These are phyloP conservation scores for Globisporangium solare DNA, from an alignment of 352 stramenopile species.

Conservation along the genomic window DNA sequence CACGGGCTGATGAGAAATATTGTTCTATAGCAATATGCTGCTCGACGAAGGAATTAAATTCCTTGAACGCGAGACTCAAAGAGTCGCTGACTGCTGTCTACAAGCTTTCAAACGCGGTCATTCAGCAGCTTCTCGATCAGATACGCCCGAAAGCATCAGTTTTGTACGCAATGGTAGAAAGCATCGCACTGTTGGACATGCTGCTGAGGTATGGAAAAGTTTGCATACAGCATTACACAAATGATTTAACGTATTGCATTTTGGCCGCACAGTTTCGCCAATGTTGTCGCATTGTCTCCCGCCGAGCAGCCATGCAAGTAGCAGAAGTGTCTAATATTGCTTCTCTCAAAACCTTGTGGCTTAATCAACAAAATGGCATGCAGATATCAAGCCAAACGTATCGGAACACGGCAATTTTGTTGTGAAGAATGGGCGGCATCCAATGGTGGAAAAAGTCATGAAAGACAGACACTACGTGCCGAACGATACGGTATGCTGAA, in stretches of 20 bases:
- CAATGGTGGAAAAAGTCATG: slow-evolving; percentile 64
- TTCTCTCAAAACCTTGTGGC: neutral
- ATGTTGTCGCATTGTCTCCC: slow-evolving; percentile 77
- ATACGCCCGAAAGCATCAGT: slow-evolving; percentile 65
- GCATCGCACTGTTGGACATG: slow-evolving; percentile 90
- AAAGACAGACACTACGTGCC: slow-evolving; percentile 74
- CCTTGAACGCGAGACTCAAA: slow-evolving; percentile 74
- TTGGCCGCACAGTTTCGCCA: slow-evolving; percentile 63
- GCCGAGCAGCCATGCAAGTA: slow-evolving; percentile 68
- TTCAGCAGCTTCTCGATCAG: slow-evolving; percentile 78
- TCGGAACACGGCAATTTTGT: slow-evolving; percentile 65
- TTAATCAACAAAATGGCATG: neutral
- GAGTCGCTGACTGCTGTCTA: slow-evolving; percentile 85
- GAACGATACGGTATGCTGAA: slow-evolving; percentile 67
- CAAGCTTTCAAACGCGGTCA: slow-evolving; percentile 83
- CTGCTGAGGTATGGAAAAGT: slow-evolving; percentile 58
- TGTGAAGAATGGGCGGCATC: slow-evolving; percentile 80
- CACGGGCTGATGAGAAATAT: slow-evolving; percentile 1
- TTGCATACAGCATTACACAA: neutral
- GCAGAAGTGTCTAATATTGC: neutral
- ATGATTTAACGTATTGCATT: neutral
- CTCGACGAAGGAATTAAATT: slow-evolving; percentile 84
- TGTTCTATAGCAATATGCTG: slow-evolving; percentile 62
- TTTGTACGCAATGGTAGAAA: slow-evolving; percentile 88
- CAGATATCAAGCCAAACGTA: slow-evolving; percentile 69